Evolutionary conservation across 257 asterid species (phyloP).

Genomic region (Coffea eugenioides): DNA sequence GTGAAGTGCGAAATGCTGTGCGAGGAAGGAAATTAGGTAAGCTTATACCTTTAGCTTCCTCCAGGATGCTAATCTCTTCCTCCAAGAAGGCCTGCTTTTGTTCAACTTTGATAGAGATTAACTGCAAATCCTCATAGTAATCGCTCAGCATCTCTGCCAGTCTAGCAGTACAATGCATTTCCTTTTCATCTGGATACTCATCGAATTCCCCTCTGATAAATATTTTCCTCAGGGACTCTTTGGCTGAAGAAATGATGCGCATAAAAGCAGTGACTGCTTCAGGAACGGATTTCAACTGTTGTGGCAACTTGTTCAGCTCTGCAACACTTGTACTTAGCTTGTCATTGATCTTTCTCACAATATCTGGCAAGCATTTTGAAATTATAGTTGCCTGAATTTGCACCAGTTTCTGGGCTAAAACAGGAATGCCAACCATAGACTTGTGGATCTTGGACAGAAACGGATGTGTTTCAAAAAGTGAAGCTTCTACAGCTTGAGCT

Average conservation of each 20-base stretch:
- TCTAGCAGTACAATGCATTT: conserved; percentile 14
- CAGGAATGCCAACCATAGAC: conserved; percentile 17
- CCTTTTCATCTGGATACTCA: conserved; percentile 13
- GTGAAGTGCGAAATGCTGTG: background rate
- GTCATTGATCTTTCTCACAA: background rate
- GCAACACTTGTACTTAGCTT: background rate
- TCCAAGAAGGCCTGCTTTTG: background rate
- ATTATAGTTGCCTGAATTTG: conserved; percentile 17
- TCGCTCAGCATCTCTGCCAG: conserved; percentile 4
- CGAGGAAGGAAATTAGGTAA: conserved; percentile 21
- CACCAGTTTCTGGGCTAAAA: conserved; percentile 19
- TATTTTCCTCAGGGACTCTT: conserved; percentile 14
- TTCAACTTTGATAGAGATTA: background rate
- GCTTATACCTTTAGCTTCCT: conserved; percentile 18
- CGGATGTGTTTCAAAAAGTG: conserved; percentile 4
- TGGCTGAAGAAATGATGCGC: conserved; percentile 5
- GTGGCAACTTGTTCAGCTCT: conserved; percentile 13
- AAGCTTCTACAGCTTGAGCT: conserved; percentile 5
- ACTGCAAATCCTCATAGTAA: background rate
- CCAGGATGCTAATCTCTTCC: conserved; percentile 1
- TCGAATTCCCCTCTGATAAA: conserved; percentile 14
- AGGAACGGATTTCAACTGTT: background rate
- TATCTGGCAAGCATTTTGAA: conserved; percentile 14
- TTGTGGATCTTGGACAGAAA: conserved; percentile 5
- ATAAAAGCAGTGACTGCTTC: conserved; percentile 16